phyloP scores from a whole-genome alignment of 1,284 basidiomycete genomes.

The Flammula alnicola region DNA sequence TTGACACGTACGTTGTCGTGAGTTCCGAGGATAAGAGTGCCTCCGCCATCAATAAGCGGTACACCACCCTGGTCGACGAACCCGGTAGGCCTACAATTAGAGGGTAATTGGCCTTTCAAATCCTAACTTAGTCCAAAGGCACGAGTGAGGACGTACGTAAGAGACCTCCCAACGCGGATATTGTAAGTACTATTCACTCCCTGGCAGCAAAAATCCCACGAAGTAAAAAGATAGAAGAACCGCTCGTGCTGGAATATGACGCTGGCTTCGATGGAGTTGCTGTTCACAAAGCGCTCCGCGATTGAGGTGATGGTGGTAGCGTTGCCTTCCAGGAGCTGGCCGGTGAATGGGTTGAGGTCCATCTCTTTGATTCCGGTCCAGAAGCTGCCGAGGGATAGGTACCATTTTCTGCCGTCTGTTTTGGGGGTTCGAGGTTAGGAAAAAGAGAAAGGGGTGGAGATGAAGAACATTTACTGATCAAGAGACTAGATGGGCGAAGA shows the following conservation, averaged over 20 bases:
- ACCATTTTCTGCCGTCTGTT: conserved; percentile 44
- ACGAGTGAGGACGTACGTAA: conserved; percentile 43
- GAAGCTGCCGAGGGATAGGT: conserved; percentile 53
- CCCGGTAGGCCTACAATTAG: conserved; percentile 39
- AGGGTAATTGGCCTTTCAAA: too few species aligned
- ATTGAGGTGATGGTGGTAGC: conserved; percentile 39
- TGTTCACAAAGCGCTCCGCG: conserved; percentile 45
- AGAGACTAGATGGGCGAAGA: conserved; percentile 37
- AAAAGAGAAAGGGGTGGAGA: background rate
- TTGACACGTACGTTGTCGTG: conserved; percentile 44
- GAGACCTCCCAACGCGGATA: conserved; percentile 57
- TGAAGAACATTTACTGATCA: conserved; percentile 30
- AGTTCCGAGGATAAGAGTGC: conserved; percentile 53
- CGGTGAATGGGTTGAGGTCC: conserved; percentile 21
- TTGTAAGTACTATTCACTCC: conserved; percentile 61
- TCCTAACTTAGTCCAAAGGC: background rate
- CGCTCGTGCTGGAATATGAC: conserved; percentile 47
- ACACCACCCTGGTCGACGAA: conserved; percentile 55
- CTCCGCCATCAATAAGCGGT: conserved; percentile 52
- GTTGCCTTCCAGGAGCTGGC: conserved; percentile 5
- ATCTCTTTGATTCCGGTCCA: conserved; percentile 54
- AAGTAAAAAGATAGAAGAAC: conserved; percentile 62
- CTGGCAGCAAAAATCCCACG: conserved; percentile 60
- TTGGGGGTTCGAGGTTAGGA: background rate
- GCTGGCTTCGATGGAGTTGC: conserved; percentile 53